A percentile compares a stretch with the other conserved stretches of the same genome.
phyloP scores from a whole-genome alignment of 2,329 filamentous ascomycete genomes.

The Hypoxylon sp. region DNA sequence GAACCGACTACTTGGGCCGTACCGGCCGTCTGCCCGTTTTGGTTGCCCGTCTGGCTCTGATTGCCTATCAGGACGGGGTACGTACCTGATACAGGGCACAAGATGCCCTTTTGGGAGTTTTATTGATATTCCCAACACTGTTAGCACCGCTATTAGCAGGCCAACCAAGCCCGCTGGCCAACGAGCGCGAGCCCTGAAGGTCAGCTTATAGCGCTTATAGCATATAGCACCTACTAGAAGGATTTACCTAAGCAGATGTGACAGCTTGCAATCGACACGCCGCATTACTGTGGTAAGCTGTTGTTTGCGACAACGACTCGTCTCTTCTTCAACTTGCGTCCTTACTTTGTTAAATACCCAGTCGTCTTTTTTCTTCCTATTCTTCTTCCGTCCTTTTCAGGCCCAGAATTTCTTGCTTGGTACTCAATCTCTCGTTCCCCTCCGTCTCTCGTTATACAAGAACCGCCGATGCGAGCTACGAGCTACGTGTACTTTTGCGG shows the following conservation, averaged over 20 bases:
- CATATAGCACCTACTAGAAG: not conserved
- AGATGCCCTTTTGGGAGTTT: constrained; percentile 5
- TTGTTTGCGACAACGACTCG: constrained; percentile 16
- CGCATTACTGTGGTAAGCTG: too few relatives aligned
- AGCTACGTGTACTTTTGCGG: constrained; percentile 30
- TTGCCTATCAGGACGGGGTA: too few relatives aligned
- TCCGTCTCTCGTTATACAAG: not conserved
- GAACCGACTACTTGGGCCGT: too few relatives aligned
- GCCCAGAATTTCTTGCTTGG: constrained; percentile 6
- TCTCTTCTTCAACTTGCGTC: constrained; percentile 17
- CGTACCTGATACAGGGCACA: constrained; percentile 1
- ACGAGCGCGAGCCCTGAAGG: too few relatives aligned
- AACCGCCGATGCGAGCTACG: not conserved
- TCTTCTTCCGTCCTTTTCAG: constrained; percentile 10
- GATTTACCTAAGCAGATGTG: constrained; percentile 27
- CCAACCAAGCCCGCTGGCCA: too few relatives aligned
- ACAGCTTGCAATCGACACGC: constrained; percentile 32
- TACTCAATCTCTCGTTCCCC: constrained; percentile 11
- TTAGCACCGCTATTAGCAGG: too few relatives aligned
- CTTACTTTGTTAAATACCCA: constrained; percentile 1
- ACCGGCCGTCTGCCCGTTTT: too few relatives aligned
- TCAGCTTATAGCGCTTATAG: too few relatives aligned
- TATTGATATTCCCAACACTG: not conserved
- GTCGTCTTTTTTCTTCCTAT: too few relatives aligned
- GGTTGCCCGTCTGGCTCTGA: too few relatives aligned